Percentiles rank a stretch among this genome's conserved stretches.
Conservation (phyloP, 192 early-diverging fungal genomes). For the Podila clonocystis region DNA sequence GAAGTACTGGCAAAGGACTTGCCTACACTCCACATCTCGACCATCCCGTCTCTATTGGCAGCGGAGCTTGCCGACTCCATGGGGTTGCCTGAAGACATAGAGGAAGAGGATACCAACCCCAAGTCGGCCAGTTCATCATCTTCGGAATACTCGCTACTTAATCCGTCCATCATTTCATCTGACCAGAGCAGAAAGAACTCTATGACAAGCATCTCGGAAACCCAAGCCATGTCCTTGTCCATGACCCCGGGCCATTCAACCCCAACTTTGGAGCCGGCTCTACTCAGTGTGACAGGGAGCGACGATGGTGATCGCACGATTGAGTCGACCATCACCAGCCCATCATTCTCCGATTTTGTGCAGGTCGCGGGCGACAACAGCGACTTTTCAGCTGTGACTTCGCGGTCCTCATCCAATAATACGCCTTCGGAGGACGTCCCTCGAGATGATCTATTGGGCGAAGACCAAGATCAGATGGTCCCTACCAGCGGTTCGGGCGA, state of each 20-base stretch:
- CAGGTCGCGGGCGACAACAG: slow-evolving; percentile 7
- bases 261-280: neutral
- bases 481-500: too few relatives aligned
- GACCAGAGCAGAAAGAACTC: slow-evolving; percentile 47
- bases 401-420: neutral
- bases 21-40: neutral
- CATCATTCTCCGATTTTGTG: slow-evolving; percentile 40
- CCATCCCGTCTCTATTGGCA: neutral
- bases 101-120: neutral
- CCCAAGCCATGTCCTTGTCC: slow-evolving; percentile 10
- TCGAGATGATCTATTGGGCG: too few relatives aligned
- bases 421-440: too few relatives aligned
- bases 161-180: slow-evolving; percentile 12
- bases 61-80: neutral
- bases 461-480: too few relatives aligned
- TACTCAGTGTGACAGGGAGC: neutral
- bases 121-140: slow-evolving; percentile 10
- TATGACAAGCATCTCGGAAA: slow-evolving; percentile 10
- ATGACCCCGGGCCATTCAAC: neutral
- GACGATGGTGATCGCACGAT: neutral
- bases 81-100: neutral
- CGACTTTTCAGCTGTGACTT: slow-evolving; percentile 17
- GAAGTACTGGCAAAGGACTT: neutral
- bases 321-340: slow-evolving; percentile 10
- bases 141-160: slow-evolving; percentile 37